Conservation (phyloP, 768 basidiomycete species). For the Hygrophoropsis aurantiaca region DNA sequence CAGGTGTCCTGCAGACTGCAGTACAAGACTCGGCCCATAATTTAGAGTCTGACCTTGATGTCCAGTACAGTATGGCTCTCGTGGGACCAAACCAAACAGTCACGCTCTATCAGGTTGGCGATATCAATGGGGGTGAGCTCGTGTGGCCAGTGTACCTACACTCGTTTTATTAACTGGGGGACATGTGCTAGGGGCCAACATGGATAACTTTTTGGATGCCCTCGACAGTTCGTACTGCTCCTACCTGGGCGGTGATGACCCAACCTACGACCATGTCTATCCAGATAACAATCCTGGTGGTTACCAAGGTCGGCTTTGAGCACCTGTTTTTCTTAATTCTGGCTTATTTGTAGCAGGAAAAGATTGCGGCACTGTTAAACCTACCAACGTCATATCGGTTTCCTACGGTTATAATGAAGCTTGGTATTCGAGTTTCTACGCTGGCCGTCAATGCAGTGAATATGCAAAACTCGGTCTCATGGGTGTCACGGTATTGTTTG, state of each 20-base stretch:
- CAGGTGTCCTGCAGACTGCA: slow-evolving; percentile 46
- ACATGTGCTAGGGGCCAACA: slow-evolving; percentile 42
- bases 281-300: too few relatives aligned
- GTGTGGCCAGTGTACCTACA: too few relatives aligned
- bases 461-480: slow-evolving; percentile 27
- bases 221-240: slow-evolving; percentile 43
- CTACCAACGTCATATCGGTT: slow-evolving; percentile 42
- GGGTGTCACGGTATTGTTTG: slow-evolving; percentile 23
- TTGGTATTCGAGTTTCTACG: slow-evolving; percentile 37
- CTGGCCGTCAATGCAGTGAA: slow-evolving; percentile 45
- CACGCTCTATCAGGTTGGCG: slow-evolving; percentile 45
- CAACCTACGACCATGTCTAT: slow-evolving; percentile 33
- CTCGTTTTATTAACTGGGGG: too few relatives aligned
- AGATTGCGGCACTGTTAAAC: slow-evolving; percentile 41
- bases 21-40: slow-evolving; percentile 42
- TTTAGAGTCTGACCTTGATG: slow-evolving; percentile 57
- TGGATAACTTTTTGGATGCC: slow-evolving; percentile 45
- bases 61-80: slow-evolving; percentile 53
- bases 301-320: slow-evolving; percentile 17
- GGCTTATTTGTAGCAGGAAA: too few relatives aligned
- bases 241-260: slow-evolving; percentile 42
- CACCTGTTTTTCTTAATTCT: too few relatives aligned
- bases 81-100: slow-evolving; percentile 37
- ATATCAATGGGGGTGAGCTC: slow-evolving; percentile 38
- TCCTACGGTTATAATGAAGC: slow-evolving; percentile 46